Percentiles rank a stretch among this genome's conserved stretches.
Evolutionary conservation across 805 yeast species (phyloP).

Genomic region (Yamadazyma philogaea): DNA sequence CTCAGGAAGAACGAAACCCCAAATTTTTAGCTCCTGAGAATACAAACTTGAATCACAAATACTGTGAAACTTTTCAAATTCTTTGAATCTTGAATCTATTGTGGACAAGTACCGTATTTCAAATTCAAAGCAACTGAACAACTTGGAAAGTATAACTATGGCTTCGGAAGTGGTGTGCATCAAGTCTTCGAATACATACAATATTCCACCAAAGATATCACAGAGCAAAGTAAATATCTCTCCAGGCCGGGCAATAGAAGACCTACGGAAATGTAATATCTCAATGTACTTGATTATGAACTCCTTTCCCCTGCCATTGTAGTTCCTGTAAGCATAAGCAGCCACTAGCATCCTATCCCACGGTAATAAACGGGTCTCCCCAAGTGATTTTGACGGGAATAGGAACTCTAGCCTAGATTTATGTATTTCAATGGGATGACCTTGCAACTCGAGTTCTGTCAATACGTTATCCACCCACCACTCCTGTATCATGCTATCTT

Average conservation of each 20-base stretch:
- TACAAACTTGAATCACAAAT: slow-evolving; percentile 5
- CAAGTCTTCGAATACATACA: neutral
- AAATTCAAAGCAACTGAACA: slow-evolving; percentile 2
- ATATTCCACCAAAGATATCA: neutral
- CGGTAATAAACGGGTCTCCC: neutral
- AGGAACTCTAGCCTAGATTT: neutral
- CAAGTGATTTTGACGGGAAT: neutral
- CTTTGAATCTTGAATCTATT: neutral
- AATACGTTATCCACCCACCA: neutral
- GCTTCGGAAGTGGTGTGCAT: slow-evolving; percentile 7
- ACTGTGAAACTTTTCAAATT: slow-evolving; percentile 6
- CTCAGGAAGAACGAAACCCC: slow-evolving; percentile 10
- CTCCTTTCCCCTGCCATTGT: slow-evolving; percentile 1
- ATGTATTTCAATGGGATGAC: neutral
- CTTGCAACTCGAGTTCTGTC: neutral
- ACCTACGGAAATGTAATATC: neutral
- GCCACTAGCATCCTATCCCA: slow-evolving; percentile 10
- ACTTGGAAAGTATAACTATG: slow-evolving; percentile 6
- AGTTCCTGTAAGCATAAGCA: slow-evolving; percentile 3
- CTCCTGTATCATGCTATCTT: slow-evolving; percentile 4
- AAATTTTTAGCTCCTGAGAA: slow-evolving; percentile 7
- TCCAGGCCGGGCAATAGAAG: slow-evolving; percentile 5
- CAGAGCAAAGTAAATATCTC: slow-evolving; percentile 4
- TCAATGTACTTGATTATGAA: slow-evolving; percentile 8
- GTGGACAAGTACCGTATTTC: slow-evolving; percentile 8